These are phyloP conservation scores for Hordeum marinum DNA, from an alignment of 176 grass and related monocot species.

Conservation along the genomic window DNA sequence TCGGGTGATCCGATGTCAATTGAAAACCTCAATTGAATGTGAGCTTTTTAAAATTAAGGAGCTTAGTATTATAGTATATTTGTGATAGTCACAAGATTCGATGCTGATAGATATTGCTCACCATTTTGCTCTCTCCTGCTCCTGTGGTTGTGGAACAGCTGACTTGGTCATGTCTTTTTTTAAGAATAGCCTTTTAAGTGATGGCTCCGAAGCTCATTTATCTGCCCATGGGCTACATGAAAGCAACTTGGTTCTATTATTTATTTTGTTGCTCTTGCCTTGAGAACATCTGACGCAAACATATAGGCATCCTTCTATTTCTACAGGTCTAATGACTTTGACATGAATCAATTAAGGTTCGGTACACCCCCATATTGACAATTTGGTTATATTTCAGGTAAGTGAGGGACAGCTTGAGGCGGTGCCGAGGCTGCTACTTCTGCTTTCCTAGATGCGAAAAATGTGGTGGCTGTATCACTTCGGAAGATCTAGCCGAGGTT, in stretches of 20 bases:
- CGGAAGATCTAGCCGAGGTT: slow-evolving; percentile 38
- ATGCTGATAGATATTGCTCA: slow-evolving; percentile 12
- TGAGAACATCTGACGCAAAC: slow-evolving; percentile 4
- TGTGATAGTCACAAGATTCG: slow-evolving; percentile 13
- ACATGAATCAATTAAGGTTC: slow-evolving; percentile 18
- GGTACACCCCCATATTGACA: slow-evolving; percentile 13
- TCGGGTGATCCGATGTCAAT: too few relatives aligned
- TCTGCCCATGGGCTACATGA: slow-evolving; percentile 13
- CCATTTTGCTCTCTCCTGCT: neutral
- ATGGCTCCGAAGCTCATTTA: slow-evolving; percentile 10
- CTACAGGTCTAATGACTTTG: slow-evolving; percentile 24
- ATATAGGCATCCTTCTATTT: slow-evolving; percentile 13
- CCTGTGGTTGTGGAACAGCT: slow-evolving; percentile 36
- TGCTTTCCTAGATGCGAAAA: slow-evolving; percentile 82
- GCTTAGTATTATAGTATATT: too few relatives aligned
- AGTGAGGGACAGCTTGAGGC: slow-evolving; percentile 28
- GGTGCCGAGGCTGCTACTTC: slow-evolving; percentile 74
- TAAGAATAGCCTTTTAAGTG: slow-evolving; percentile 11
- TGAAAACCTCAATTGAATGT: too few relatives aligned
- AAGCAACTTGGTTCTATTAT: slow-evolving; percentile 27
- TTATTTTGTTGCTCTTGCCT: slow-evolving; percentile 34
- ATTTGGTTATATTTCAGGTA: slow-evolving; percentile 55
- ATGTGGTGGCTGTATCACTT: slow-evolving; percentile 72
- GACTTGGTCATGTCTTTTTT: neutral
- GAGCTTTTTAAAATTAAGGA: too few relatives aligned